These are phyloP conservation scores for Colletotrichum echinochloae DNA, from an alignment of 2,329 filamentous ascomycete genomes.

Conservation along the genomic window DNA sequence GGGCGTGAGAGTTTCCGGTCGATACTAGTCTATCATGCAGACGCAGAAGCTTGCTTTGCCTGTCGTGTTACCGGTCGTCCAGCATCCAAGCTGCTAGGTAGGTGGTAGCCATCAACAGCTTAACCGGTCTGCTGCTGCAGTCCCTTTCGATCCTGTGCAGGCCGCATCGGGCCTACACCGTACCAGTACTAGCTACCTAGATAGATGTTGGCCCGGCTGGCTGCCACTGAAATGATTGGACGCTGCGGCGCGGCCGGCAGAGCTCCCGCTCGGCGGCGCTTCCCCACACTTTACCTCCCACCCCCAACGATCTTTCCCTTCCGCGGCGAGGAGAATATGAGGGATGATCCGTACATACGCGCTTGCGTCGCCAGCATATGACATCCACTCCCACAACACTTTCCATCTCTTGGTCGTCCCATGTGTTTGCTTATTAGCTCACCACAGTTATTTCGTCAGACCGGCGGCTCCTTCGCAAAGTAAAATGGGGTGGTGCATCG, in stretches of 20 bases:
- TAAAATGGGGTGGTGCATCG: neutral
- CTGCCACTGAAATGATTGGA: no score
- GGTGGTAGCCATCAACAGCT: neutral
- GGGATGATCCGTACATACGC: constrained; percentile 30
- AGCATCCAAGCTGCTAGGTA: neutral
- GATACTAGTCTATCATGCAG: neutral
- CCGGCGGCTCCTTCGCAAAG: neutral
- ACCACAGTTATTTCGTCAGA: neutral
- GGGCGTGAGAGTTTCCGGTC: neutral
- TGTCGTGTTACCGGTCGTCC: no score
- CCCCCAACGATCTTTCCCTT: constrained; percentile 23
- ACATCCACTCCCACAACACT: constrained; percentile 9
- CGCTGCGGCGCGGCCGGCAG: constrained; percentile 21
- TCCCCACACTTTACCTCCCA: constrained; percentile 8
- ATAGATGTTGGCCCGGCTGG: neutral
- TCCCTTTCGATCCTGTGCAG: neutral
- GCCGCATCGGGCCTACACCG: constrained; percentile 7
- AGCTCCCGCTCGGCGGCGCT: constrained; percentile 11
- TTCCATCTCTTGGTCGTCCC: neutral
- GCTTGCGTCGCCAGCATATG: neutral
- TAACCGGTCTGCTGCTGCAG: neutral
- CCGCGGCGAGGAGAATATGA: neutral
- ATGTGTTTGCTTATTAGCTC: neutral
- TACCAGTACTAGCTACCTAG: no score
- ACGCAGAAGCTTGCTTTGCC: neutral